Conservation (phyloP, 2,329 filamentous ascomycete genomes). For the Calcarisporium arbuscula region DNA sequence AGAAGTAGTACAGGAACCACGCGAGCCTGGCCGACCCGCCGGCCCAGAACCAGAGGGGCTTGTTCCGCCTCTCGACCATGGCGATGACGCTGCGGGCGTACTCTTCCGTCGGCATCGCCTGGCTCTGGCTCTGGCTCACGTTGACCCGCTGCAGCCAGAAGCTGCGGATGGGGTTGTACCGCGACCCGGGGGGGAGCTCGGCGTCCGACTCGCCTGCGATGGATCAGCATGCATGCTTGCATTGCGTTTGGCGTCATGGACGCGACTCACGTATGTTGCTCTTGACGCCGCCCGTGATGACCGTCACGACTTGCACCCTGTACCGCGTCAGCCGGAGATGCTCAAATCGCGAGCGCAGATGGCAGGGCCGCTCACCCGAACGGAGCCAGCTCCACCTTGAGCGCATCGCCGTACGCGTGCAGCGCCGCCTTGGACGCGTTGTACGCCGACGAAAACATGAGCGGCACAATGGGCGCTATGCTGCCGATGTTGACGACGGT, state of each 20-base stretch:
- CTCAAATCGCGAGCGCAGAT: no score
- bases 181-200: slow-evolving; percentile 8
- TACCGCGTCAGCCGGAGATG: no score
- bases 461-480: slow-evolving; percentile 15
- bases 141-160: slow-evolving; percentile 10
- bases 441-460: slow-evolving; percentile 14
- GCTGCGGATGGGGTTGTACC: slow-evolving; percentile 7
- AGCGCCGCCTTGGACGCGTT: slow-evolving; percentile 17
- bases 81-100: slow-evolving; percentile 11
- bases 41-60: slow-evolving; percentile 12
- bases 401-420: slow-evolving; percentile 13
- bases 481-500: slow-evolving; percentile 19
- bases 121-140: slow-evolving; percentile 3
- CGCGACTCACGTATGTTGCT: slow-evolving; percentile 11
- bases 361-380: slow-evolving; percentile 15
- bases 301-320: slow-evolving; percentile 12
- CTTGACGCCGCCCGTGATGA: slow-evolving; percentile 11
- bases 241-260: background rate
- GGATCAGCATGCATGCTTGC: background rate
- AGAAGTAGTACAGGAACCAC: slow-evolving; percentile 16
- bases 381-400: slow-evolving; percentile 17
- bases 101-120: slow-evolving; percentile 8
- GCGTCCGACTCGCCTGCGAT: slow-evolving; percentile 9
- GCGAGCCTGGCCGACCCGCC: slow-evolving; percentile 9
- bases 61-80: slow-evolving; percentile 10